Percentiles rank a stretch among this genome's conserved stretches.
These are phyloP conservation scores for Saturnispora kantuleensis DNA, from an alignment of 805 yeast genomes.

Conservation along the genomic window DNA sequence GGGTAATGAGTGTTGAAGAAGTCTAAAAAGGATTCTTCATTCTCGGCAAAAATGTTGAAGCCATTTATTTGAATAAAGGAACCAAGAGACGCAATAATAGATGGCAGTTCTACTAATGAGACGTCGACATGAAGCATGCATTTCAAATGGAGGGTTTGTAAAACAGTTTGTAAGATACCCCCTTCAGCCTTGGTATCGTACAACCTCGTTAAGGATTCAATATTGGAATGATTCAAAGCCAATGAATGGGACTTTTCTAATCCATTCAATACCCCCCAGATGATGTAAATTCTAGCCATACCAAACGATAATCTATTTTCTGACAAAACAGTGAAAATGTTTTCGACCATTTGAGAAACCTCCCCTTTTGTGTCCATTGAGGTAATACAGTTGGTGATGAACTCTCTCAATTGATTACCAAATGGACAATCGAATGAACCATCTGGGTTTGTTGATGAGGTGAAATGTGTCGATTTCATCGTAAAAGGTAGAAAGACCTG, in stretches of 20 bases:
- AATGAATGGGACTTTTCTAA: constrained; percentile 20
- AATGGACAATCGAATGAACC: constrained; percentile 39
- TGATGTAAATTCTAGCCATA: constrained; percentile 55
- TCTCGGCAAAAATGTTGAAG: constrained; percentile 24
- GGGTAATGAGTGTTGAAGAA: constrained; percentile 19
- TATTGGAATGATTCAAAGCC: constrained; percentile 20
- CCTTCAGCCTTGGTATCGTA: constrained; percentile 28
- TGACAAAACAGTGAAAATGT: constrained; percentile 37
- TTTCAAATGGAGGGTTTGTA: constrained; percentile 43
- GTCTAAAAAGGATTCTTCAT: constrained; percentile 32
- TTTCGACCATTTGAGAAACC: constrained; percentile 15
- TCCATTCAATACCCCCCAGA: constrained; percentile 50
- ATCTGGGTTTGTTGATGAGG: constrained; percentile 27
- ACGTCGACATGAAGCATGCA: constrained; percentile 33
- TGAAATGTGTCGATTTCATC: constrained; percentile 54
- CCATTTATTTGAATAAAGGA: constrained; percentile 31
- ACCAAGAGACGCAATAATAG: constrained; percentile 29
- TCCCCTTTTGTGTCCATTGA: constrained; percentile 18
- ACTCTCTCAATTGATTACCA: constrained; percentile 41
- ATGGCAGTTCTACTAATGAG: constrained; percentile 18
- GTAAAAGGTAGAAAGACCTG: constrained; percentile 45
- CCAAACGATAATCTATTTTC: constrained; percentile 47
- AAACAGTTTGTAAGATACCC: constrained; percentile 37
- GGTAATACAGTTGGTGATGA: constrained; percentile 32
- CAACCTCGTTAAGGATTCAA: constrained; percentile 25